Evolutionary conservation across 331 rosid genomes (phyloP), one percentile per base, ranked within the genome.

Genomic region (Quercus phellos): DNA sequence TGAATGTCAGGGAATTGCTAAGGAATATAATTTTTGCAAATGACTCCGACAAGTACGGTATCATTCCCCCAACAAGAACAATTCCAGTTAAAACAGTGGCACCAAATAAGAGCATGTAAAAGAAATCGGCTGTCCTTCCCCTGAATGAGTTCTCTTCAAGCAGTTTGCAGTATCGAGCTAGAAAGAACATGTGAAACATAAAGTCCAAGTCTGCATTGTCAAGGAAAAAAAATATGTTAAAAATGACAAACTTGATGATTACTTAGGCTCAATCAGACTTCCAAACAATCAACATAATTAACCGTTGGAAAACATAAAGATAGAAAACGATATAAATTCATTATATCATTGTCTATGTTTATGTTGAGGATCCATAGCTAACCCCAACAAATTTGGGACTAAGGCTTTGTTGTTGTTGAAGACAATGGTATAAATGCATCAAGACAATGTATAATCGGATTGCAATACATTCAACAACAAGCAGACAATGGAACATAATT

Each of bases 161-260:
- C 79, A 94, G 99, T 87, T 94, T 92, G 90, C 98, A 94, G 90
- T 94, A 94, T 72, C 99, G 99, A 17, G 99, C 97, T 73, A 92
- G 98, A 71, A 94, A 94, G 85, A 94, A 94, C 99, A 94, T 94
- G 80, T 94, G 98, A 86, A 94, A 94, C 97, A 94, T 81, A 83
- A 92, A 94, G 79, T 94, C 99, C 93, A 94, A 87, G 78, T 94
- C 99, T 94, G 93, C 77, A 74, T 58, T 75, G 76, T 21, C 66
- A 75, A 26, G 84, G 89, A 74, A 84, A 55, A 38, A 26, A 32
- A 26, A 51, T 19, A 66, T 66, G 51, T n/a, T 34, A 30, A 14
- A 2, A 66, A 17, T 4, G 4, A 64, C 70, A 32, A 29, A 21
- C 61, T 22, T 34, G 8, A 24, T 35, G 51, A 51, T 32, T n/a